These are phyloP conservation scores for Acacia concinna DNA, from an alignment of 331 rosid genomes.

Conservation along the genomic window DNA sequence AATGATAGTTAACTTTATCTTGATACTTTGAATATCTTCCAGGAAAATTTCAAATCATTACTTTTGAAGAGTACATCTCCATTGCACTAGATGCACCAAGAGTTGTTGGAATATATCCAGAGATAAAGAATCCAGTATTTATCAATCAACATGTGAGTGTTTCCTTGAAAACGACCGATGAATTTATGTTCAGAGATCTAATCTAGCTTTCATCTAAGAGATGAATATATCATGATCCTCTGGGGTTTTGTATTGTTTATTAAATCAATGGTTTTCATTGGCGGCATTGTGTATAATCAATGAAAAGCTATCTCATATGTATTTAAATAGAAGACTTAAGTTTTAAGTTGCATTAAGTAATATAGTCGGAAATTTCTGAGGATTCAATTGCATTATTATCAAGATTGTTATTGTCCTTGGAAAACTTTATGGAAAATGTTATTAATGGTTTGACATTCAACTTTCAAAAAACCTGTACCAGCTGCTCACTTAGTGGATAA, in stretches of 20 bases:
- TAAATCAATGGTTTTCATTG: constrained; percentile 12
- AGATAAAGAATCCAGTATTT: constrained; percentile 80
- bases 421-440: constrained; percentile 9
- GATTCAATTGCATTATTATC: background rate
- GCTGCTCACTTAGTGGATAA: constrained; percentile 32
- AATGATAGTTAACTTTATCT: background rate
- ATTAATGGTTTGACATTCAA: constrained; percentile 9
- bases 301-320: background rate
- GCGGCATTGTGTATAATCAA: background rate
- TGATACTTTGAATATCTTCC: constrained; percentile 37
- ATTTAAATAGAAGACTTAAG: background rate
- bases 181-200: constrained; percentile 9
- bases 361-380: background rate
- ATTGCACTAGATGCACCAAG: constrained; percentile 84
- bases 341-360: background rate
- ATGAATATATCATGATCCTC: constrained; percentile 10
- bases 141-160: constrained; percentile 84
- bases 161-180: constrained; percentile 25
- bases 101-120: constrained; percentile 97
- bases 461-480: background rate
- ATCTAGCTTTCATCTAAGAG: background rate
- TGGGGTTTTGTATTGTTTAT: background rate
- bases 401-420: constrained; percentile 7
- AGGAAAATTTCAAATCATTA: constrained; percentile 75
- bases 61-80: constrained; percentile 87